Evolutionary conservation across 1,284 basidiomycete species (phyloP), one percentile per base, ranked within the genome.

Genomic region (Sanguinoderma infundibulare): DNA sequence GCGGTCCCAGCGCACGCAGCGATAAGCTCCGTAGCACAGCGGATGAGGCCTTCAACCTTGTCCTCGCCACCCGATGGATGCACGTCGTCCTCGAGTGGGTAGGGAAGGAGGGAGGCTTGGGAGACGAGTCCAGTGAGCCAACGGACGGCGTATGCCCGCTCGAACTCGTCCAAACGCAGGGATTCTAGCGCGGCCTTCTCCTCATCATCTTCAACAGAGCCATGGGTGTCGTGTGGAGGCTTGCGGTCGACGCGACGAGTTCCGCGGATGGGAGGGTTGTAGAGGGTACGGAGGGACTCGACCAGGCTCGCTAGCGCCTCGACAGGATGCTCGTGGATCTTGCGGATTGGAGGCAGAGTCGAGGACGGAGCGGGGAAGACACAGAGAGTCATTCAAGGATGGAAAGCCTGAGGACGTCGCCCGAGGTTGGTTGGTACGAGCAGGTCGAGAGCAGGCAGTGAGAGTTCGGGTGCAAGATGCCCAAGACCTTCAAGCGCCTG

Each of bases 71-170:
- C 9, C 17, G 2, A 49, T 20, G 69, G 69, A 22, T 64, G 44
- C 6, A 60, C 62, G 0, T 70, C 72, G 9, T 62, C 49, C 9
- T 52, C 46, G 28, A 30, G 2, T 4, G 69, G 67, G 32, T 71
- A 70, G 6, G 60, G 63, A 2, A 68, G 53, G 36, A 61, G 38
- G 7, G 67, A 52, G 9, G 66, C 64, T 24, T 72, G 72, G 9
- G 73, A 69, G 28, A 46, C 42, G 24, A 46, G 42, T 14, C 24
- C 38, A 9, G 92, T 89, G 22, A 94, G 79, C 91, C 91, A 94
- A 60, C 83, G 83, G 14, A 91, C 80, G 0, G 88, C 80, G 65
- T 89, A 87, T 0, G 82, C 73, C 10, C 88, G 82, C 72, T 94
- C 92, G 72, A 90, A 93, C 0, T 77, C 67, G 70, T 92, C 91